Evolutionary conservation across 306 rosid genomes (phyloP), one percentile per base, ranked within the genome.

Genomic region (Quercus cerris): DNA sequence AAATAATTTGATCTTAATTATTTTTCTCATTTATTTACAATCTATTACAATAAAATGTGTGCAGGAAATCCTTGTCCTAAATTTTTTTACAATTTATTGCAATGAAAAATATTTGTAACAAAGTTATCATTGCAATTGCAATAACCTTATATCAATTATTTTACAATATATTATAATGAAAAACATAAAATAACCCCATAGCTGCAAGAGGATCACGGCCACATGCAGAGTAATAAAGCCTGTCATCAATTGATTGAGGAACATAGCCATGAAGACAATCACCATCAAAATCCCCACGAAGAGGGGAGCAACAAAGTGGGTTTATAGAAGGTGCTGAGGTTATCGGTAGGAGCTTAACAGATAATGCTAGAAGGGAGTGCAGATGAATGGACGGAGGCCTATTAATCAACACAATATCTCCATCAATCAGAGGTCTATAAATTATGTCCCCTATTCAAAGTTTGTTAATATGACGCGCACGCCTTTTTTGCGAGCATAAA

Each of bases 311-410:
- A 51, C 98, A 96, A 14, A 90, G 81, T 68, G 99, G 99, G 75
- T 96, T 96, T 56, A 96, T 81, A 3, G 97, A 87, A 51, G 88
- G 88, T 19, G 86, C 97, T 51, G 94, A 79, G 4, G 76, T 72
- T 52, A 87, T 83, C 0, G 93, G 98, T 81, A 91, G 97, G 77
- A 93, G 84, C 87, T 79, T 91, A n/a, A 77, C 89, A 0, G 80
- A 78, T 78, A 96, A 86, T 77, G 97, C 90, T 58, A 96, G 89
- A 38, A 93, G 81, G 11, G 99, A 93, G 56, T 96, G 99, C 73
- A 92, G 97, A 81, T 96, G 97, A 77, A 96, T 93, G 41, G 99
- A 93, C 74, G 97, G 97, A 69, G 97, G 97, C 88, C 99, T 88
- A 80, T 96, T 93, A 76, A 96, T 85, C 85, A 96, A 84, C 75